These are phyloP conservation scores for Hyphopichia pseudoburtonii DNA, from an alignment of 1,139 yeast species.

Conservation along the genomic window DNA sequence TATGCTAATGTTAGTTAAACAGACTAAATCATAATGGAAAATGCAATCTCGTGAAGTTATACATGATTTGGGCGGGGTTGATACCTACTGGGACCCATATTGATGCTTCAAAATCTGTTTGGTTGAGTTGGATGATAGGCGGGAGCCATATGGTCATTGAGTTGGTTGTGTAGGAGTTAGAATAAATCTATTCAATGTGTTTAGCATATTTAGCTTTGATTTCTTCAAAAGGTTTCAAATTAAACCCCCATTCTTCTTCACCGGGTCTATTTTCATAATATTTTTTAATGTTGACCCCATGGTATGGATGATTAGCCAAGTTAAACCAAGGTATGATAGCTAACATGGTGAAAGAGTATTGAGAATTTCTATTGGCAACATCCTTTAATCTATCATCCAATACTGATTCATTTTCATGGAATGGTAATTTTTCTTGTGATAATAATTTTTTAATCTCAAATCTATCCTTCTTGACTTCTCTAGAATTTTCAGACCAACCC, in stretches of 20 bases:
- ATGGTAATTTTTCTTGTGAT: conserved; percentile 67
- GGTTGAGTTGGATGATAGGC: no score
- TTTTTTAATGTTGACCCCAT: conserved; percentile 71
- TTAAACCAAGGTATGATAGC: conserved; percentile 83
- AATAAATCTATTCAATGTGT: conserved; percentile 21
- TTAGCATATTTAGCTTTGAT: conserved; percentile 45
- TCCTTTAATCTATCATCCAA: conserved; percentile 74
- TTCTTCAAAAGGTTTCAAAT: conserved; percentile 46
- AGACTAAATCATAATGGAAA: no score
- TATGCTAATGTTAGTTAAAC: no score
- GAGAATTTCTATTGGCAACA: conserved; percentile 77
- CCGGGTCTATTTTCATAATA: conserved; percentile 67
- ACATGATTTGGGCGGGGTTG: no score
- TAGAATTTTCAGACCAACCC: conserved; percentile 73
- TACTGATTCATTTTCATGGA: conserved; percentile 55
- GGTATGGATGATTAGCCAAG: conserved; percentile 78
- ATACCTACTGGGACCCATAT: no score
- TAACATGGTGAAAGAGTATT: conserved; percentile 62
- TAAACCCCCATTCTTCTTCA: conserved; percentile 51
- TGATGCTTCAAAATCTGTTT: no score
- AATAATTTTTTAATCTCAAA: conserved; percentile 70
- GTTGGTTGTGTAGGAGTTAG: no score
- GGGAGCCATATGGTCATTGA: no score
- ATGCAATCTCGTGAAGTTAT: no score
- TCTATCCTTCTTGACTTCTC: conserved; percentile 74